Evolutionary conservation across 2,329 filamentous ascomycete species (phyloP).

Genomic region (Harringtonia lauricola): DNA sequence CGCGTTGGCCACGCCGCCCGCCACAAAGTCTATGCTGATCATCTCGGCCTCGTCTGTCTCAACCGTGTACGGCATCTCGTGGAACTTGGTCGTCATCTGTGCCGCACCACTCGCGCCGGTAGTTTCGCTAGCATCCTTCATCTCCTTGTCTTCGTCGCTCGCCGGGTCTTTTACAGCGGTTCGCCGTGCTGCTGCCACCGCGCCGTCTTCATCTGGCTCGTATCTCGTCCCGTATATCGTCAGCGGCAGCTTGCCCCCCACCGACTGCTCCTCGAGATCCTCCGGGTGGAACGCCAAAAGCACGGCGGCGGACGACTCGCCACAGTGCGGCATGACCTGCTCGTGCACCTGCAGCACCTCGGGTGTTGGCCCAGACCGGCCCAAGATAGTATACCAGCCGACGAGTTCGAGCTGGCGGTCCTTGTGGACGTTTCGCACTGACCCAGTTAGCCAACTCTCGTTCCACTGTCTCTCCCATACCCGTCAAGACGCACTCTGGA

Average conservation of each 20-base stretch:
- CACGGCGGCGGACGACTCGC: constrained; percentile 77
- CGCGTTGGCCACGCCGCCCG: constrained; percentile 72
- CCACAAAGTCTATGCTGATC: constrained; percentile 93
- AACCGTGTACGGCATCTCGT: constrained; percentile 73
- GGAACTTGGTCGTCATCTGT: constrained; percentile 58
- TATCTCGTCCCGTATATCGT: constrained; percentile 82
- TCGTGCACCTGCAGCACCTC: constrained; percentile 64
- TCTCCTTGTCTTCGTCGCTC: constrained; percentile 50
- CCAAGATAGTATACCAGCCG: constrained; percentile 80
- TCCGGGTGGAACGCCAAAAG: constrained; percentile 78
- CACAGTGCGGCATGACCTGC: constrained; percentile 62
- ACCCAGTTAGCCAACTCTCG: background rate
- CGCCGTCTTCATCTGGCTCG: constrained; percentile 32
- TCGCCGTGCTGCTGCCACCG: background rate
- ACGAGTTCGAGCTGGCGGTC: constrained; percentile 73
- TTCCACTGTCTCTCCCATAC: no score
- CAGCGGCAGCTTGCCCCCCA: constrained; percentile 73
- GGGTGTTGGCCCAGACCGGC: constrained; percentile 57
- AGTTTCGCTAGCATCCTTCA: constrained; percentile 43
- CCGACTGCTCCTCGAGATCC: constrained; percentile 38
- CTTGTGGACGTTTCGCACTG: constrained; percentile 85
- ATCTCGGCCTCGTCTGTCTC: constrained; percentile 95
- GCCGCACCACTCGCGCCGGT: constrained; percentile 25
- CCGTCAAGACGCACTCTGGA: constrained; percentile 60
- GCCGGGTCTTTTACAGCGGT: background rate